phyloP scores from a whole-genome alignment of 768 basidiomycete species.

The Pilatotrama ljubarskyi region DNA sequence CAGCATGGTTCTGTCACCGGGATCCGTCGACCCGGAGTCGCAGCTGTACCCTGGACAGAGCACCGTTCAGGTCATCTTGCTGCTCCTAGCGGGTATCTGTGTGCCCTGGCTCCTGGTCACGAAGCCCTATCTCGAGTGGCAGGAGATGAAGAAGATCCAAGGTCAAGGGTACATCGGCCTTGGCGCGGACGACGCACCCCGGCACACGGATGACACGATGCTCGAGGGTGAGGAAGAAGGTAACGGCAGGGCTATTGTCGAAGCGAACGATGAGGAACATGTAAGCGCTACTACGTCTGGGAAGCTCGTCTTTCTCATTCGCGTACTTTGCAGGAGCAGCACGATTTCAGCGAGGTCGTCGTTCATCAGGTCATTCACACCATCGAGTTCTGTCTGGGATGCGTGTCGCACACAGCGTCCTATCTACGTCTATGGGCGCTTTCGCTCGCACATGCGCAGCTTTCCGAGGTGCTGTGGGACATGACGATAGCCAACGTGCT shows the following conservation, averaged over 20 bases:
- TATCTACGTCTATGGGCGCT: conserved; percentile 96
- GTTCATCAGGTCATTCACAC: conserved; percentile 99
- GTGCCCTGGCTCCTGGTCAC: conserved; percentile 93
- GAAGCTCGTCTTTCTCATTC: conserved; percentile 11
- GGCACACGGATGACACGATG: conserved; percentile 56
- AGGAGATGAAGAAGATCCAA: conserved; percentile 83
- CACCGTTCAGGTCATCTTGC: conserved; percentile 75
- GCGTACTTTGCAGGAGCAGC: conserved; percentile 57
- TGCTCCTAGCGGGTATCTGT: conserved; percentile 79
- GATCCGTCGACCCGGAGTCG: conserved; percentile 62
- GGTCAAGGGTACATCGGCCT: conserved; percentile 82
- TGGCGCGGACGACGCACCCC: conserved; percentile 54
- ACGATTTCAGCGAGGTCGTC: conserved; percentile 92
- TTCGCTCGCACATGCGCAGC: conserved; percentile 95
- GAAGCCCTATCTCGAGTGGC: conserved; percentile 91
- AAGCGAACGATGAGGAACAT: conserved; percentile 72
- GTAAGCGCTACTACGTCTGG: conserved; percentile 47
- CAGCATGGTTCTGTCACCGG: conserved; percentile 92
- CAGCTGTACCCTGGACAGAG: conserved; percentile 88
- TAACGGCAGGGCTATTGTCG: conserved; percentile 69
- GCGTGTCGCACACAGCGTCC: conserved; percentile 96
- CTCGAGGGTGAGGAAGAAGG: conserved; percentile 83
- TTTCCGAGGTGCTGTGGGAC: conserved; percentile 89
- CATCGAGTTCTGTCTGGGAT: conserved; percentile 98
- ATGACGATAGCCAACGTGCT: conserved; percentile 77